Evolutionary conservation across 495 filamentous ascomycete species (phyloP), one percentile per base, ranked within the genome.

Genomic region (Peziza echinospora): DNA sequence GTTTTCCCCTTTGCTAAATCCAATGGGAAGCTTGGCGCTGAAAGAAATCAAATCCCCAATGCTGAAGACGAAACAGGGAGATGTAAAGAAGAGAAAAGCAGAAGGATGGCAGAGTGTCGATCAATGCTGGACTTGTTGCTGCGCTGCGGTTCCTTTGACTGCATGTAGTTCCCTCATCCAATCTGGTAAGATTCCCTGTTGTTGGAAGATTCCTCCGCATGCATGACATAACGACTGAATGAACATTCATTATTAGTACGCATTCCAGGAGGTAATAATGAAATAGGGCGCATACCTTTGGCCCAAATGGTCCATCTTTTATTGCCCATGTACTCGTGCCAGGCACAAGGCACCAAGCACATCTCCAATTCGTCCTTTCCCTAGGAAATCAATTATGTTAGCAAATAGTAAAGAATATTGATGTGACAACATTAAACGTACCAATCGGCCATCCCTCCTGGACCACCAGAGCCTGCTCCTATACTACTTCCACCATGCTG

Each of bases 241-340:
- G 8, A 6, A 45, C 24, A 37, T 47, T 57, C 41, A 50, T 54
- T 49, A n/a, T n/a, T n/a, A n/a, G n/a, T n/a, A n/a, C n/a, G n/a
- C n/a, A n/a, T n/a, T n/a, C n/a, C n/a, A n/a, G n/a, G n/a, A n/a
- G n/a, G n/a, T n/a, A n/a, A n/a, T n/a, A n/a, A n/a, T n/a, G n/a
- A n/a, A n/a, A n/a, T n/a, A n/a, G n/a, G n/a, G n/a, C n/a, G 48
- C 75, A 70, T 71, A 94, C 87, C 61, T 82, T 77, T 46, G 77
- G 71, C 40, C 87, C 89, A 51, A 71, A 66, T 16, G 89, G 89
- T 21, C 89, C 89, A 58, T 99, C 89, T 58, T 87, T 65, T 8
- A 94, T 87, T 46, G 79, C 84, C 91, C 89, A 99, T 22, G 93
- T 82, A 5, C 82, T 77, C 25, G 77, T 77, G 24, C 91, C 89